Evolutionary conservation across 2,329 filamentous ascomycete species (phyloP).

Genomic region (Penicillium rolfsii): DNA sequence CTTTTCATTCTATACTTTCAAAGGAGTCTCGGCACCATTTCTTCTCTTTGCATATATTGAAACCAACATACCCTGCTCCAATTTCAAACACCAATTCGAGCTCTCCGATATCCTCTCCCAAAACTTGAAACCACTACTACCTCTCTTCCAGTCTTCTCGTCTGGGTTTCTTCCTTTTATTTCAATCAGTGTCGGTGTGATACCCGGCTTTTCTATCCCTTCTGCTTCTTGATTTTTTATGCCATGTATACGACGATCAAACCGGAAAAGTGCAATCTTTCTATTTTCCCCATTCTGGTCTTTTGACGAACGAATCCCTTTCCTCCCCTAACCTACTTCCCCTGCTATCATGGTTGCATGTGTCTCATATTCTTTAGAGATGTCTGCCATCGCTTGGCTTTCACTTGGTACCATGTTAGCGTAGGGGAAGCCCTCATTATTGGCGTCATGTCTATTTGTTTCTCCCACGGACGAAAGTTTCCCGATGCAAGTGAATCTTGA

Average conservation of each 20-base stretch:
- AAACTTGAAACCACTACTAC: neutral
- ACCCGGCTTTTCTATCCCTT: constrained; percentile 20
- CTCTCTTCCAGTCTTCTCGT: neutral
- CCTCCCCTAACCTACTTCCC: constrained; percentile 28
- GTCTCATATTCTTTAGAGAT: no score
- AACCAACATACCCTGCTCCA: neutral
- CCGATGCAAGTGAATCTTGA: constrained; percentile 34
- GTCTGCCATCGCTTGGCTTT: neutral
- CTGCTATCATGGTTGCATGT: neutral
- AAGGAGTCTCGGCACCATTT: constrained; percentile 29
- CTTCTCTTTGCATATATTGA: constrained; percentile 23
- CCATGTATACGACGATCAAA: constrained; percentile 50
- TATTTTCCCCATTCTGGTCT: constrained; percentile 26
- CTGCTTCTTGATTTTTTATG: constrained; percentile 30
- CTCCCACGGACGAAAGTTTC: constrained; percentile 41
- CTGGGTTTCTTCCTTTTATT: neutral
- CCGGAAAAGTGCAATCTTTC: constrained; percentile 30
- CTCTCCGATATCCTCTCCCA: neutral
- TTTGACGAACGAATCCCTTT: constrained; percentile 42
- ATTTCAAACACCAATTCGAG: neutral
- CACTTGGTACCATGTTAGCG: neutral
- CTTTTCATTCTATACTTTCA: constrained; percentile 24
- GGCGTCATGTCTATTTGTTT: constrained; percentile 45
- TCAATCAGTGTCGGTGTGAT: constrained; percentile 1
- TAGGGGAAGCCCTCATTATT: constrained; percentile 40